Conservation (phyloP, 169 alveolate species). For the Perkinsus marinus region DNA sequence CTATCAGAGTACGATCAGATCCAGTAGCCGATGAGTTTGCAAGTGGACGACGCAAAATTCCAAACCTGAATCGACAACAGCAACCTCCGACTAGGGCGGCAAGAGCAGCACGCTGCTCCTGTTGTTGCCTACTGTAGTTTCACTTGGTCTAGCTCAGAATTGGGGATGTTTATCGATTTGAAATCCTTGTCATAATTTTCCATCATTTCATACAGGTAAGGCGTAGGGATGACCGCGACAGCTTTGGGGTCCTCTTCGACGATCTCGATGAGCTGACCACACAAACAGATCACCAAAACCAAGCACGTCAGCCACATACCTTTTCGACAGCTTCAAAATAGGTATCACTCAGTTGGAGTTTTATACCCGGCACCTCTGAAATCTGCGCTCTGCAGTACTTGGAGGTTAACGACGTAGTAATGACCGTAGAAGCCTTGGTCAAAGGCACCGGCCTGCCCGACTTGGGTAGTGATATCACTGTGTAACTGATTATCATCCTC, state of each 20-base stretch:
- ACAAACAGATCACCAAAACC: background rate
- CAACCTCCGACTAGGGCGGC: background rate
- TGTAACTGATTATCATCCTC: background rate
- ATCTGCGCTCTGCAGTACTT: background rate
- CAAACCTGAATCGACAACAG: background rate
- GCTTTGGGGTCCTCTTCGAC: background rate
- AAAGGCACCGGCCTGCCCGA: background rate
- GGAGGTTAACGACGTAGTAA: background rate
- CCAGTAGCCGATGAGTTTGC: background rate
- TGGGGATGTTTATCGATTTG: background rate
- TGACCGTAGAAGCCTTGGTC: background rate
- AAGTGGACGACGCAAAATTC: background rate
- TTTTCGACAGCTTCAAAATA: background rate
- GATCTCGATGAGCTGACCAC: background rate
- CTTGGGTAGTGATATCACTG: background rate
- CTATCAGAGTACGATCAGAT: background rate
- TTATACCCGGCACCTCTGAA: background rate
- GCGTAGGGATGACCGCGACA: background rate
- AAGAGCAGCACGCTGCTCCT: background rate
- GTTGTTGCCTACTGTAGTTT: background rate
- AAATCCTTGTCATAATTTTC: background rate
- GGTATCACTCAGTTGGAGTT: background rate
- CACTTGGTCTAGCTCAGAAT: background rate
- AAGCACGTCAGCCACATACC: background rate
- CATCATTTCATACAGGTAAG: background rate